Percentiles rank a stretch among this genome's conserved stretches.
phyloP scores from a whole-genome alignment of 345 rosid genomes.

The Heritiera fomes region DNA sequence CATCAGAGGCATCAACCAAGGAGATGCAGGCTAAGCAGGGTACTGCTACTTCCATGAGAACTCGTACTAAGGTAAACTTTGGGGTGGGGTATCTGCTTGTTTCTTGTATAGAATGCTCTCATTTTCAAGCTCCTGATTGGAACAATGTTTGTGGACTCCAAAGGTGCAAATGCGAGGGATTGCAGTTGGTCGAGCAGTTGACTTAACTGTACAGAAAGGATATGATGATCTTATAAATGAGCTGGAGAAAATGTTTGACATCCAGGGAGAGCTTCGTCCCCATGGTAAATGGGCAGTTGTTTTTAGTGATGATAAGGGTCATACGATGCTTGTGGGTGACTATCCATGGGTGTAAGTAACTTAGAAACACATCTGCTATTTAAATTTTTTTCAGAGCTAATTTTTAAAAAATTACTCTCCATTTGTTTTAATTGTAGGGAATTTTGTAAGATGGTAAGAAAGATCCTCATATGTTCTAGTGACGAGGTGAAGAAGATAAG shows the following conservation, averaged over 20 bases:
- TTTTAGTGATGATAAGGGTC: conserved; percentile 70
- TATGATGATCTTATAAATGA: conserved; percentile 51
- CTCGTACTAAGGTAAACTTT: conserved; percentile 57
- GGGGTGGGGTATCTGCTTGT: not conserved
- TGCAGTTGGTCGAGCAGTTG: conserved; percentile 73
- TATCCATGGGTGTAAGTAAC: conserved; percentile 74
- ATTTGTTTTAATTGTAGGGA: conserved; percentile 45
- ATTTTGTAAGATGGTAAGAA: conserved; percentile 71
- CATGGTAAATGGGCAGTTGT: conserved; percentile 61
- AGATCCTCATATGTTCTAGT: conserved; percentile 53
- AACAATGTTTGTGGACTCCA: conserved; percentile 20
- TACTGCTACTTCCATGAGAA: conserved; percentile 43
- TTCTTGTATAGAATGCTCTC: not conserved
- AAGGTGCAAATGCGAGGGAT: conserved; percentile 83
- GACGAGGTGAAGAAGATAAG: conserved; percentile 65
- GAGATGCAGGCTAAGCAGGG: conserved; percentile 26
- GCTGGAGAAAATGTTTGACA: conserved; percentile 72
- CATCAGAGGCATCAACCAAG: conserved; percentile 23
- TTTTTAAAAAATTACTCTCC: not conserved
- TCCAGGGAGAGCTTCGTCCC: conserved; percentile 51
- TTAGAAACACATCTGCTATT: not conserved
- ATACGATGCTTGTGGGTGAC: conserved; percentile 73
- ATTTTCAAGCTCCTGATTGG: not conserved
- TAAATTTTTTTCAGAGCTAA: not conserved
- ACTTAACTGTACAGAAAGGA: conserved; percentile 53